Evolutionary conservation across 2,329 filamentous ascomycete genomes (phyloP).

Genomic region (Aciculosporium take): DNA sequence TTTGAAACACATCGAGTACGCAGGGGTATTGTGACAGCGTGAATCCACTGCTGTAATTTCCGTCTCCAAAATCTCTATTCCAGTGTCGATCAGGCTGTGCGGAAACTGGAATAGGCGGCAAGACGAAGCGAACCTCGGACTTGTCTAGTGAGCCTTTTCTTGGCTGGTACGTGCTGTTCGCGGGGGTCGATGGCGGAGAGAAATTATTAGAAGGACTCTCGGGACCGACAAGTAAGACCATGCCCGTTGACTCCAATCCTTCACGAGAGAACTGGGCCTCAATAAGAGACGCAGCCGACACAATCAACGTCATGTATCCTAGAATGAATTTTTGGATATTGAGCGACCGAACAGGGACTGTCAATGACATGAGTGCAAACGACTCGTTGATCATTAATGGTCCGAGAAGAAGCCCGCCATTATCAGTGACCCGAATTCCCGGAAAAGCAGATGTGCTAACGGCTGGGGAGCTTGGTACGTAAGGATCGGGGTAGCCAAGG

Average conservation of each 20-base stretch:
- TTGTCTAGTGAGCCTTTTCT: conserved; percentile 24
- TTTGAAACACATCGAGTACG: conserved; percentile 44
- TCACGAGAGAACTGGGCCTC: conserved; percentile 48
- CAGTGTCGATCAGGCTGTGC: conserved; percentile 34
- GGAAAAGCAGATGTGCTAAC: conserved; percentile 35
- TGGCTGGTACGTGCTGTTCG: conserved; percentile 31
- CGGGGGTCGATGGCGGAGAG: conserved; percentile 26
- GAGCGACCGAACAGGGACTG: conserved; percentile 58
- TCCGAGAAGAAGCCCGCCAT: conserved; percentile 56
- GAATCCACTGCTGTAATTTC: conserved; percentile 38
- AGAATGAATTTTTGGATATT: conserved; percentile 46
- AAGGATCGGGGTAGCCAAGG: conserved; percentile 26
- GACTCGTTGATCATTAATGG: conserved; percentile 59
- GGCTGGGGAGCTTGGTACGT: conserved; percentile 26
- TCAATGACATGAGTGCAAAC: conserved; percentile 67
- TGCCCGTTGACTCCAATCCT: conserved; percentile 55
- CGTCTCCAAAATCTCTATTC: conserved; percentile 17
- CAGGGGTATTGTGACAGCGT: conserved; percentile 47
- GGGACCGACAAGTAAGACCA: conserved; percentile 58
- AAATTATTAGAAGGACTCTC: conserved; percentile 52
- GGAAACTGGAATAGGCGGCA: conserved; percentile 34
- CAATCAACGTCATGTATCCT: conserved; percentile 73
- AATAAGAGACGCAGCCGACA: conserved; percentile 51
- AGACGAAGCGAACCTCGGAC: conserved; percentile 41
- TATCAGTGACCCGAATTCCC: conserved; percentile 33